Conservation (phyloP, 192 early-diverging fungal genomes). For the Coemansia asiatica region DNA sequence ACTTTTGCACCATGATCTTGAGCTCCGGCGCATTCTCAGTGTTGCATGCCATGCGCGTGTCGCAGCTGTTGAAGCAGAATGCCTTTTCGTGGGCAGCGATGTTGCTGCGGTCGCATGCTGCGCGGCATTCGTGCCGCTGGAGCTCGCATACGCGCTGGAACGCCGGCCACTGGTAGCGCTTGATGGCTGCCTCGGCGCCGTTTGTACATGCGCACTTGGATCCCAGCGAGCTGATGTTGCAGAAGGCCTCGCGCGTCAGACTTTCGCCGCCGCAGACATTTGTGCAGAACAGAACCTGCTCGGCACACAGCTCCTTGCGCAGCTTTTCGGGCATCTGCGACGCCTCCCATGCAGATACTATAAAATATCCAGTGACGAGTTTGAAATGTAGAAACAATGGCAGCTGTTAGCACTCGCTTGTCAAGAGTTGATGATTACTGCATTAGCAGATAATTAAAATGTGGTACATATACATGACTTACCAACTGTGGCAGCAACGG, state of each 20-base stretch:
- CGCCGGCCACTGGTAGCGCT: constrained; percentile 53
- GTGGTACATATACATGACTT: not conserved
- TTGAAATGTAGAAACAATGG: too few species aligned
- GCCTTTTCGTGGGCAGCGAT: constrained; percentile 27
- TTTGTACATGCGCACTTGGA: constrained; percentile 51
- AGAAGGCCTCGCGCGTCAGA: constrained; percentile 48
- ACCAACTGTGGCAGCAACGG: constrained; percentile 9
- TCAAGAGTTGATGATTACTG: not conserved
- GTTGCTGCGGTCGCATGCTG: constrained; percentile 35
- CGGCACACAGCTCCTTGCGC: constrained; percentile 54
- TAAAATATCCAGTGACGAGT: not conserved
- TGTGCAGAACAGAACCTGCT: constrained; percentile 54
- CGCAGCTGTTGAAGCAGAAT: constrained; percentile 53
- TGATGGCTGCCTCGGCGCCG: constrained; percentile 51
- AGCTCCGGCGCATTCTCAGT: constrained; percentile 37
- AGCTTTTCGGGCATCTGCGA: constrained; percentile 50
- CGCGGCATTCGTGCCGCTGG: constrained; percentile 41
- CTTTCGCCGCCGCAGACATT: constrained; percentile 54
- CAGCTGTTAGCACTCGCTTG: too few species aligned
- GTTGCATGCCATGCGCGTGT: constrained; percentile 39
- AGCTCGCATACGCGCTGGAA: constrained; percentile 57
- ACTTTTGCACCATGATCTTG: constrained; percentile 54
- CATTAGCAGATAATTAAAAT: not conserved
- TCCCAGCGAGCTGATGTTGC: constrained; percentile 49
- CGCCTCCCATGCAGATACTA: constrained; percentile 48